phyloP scores from a whole-genome alignment of 2,329 filamentous ascomycete genomes.

The Tolypocladium guangdongense region DNA sequence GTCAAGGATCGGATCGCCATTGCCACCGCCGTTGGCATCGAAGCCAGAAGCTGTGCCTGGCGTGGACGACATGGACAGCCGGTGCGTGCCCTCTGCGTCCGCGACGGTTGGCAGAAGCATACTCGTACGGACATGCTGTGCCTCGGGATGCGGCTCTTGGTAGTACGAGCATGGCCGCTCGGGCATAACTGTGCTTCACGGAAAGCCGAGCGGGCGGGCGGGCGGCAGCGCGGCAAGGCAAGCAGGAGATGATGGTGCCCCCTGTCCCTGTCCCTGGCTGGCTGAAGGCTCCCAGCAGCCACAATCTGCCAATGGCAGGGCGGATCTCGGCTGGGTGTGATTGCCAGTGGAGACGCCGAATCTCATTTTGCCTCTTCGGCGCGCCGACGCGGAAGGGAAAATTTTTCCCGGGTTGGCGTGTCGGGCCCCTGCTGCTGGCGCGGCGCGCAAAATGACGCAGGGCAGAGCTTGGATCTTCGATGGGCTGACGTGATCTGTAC shows the following conservation, averaged over 20 bases:
- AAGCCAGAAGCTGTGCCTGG: background rate
- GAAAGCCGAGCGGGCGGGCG: background rate
- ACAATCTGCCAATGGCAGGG: constrained; percentile 1
- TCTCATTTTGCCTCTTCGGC: background rate
- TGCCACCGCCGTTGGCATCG: background rate
- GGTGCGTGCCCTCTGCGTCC: no score
- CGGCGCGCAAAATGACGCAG: background rate
- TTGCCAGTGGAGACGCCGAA: background rate
- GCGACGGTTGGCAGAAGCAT: no score
- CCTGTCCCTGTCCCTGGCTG: background rate
- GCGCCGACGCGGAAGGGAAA: background rate
- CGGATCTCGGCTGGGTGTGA: background rate
- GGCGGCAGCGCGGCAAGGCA: background rate
- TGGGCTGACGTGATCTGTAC: background rate
- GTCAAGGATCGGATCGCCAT: background rate
- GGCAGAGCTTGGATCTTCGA: background rate
- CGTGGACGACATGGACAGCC: background rate
- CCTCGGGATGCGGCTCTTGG: background rate
- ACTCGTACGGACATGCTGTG: no score
- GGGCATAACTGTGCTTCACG: background rate
- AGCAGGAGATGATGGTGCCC: background rate
- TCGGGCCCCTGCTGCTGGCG: background rate
- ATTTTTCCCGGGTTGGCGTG: background rate
- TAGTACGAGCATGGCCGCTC: background rate
- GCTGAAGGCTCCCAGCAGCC: background rate